Conservation (phyloP, 2,329 filamentous ascomycete species). For the Eurotiales sp. region DNA sequence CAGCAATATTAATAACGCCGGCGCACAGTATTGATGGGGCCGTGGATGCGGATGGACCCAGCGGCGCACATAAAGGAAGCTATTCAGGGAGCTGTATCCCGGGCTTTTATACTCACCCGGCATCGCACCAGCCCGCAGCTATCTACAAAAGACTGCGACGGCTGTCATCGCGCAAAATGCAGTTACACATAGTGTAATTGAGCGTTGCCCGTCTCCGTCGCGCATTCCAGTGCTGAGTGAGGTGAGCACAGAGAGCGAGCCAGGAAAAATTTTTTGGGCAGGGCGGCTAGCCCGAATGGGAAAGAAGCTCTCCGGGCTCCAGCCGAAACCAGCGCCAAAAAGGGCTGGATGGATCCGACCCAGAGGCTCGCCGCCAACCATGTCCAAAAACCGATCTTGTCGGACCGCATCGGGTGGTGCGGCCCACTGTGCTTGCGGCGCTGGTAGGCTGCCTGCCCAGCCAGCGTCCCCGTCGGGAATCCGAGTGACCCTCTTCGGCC, state of each 20-base stretch:
- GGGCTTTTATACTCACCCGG: background rate
- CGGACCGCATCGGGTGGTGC: constrained; percentile 10
- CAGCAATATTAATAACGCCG: background rate
- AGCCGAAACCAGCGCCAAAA: no score
- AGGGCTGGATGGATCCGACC: background rate
- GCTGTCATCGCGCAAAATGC: no score
- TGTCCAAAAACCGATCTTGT: background rate
- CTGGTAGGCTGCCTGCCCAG: background rate
- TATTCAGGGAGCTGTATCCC: background rate
- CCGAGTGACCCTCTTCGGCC: constrained; percentile 13
- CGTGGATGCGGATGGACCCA: constrained; percentile 1
- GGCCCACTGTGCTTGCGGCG: background rate
- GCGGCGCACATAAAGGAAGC: background rate
- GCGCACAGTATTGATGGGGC: constrained; percentile 2
- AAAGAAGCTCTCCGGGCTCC: constrained; percentile 5
- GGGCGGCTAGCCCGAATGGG: constrained; percentile 2
- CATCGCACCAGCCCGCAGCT: no score
- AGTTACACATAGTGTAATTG: no score
- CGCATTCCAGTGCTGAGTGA: no score
- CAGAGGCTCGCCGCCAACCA: constrained; percentile 2
- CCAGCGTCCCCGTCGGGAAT: constrained; percentile 10
- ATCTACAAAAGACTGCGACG: no score
- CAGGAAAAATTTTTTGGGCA: constrained; percentile 2
- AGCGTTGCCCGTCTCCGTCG: no score
- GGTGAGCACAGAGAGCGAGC: background rate